phyloP scores from a whole-genome alignment of 371 early-diverging fungal genomes.

The Aphelidium insulamus region DNA sequence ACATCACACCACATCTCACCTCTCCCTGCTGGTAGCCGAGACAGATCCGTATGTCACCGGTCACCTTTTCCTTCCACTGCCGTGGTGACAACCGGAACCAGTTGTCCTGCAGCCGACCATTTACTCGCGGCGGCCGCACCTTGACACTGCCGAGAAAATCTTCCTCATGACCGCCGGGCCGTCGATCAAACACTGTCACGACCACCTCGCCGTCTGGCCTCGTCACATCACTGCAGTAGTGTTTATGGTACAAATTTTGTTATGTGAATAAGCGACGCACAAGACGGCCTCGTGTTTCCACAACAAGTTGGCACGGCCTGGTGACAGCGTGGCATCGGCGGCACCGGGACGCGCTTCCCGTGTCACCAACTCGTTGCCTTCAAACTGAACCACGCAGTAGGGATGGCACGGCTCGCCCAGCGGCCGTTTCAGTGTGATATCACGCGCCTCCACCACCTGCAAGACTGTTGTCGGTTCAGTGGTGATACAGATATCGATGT shows the following conservation, averaged over 20 bases:
- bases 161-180: conserved; percentile 17
- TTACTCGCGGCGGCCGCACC: conserved; percentile 22
- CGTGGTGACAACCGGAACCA: conserved; percentile 31
- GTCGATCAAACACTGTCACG: conserved; percentile 34
- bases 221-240: conserved; percentile 30
- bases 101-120: conserved; percentile 34
- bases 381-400: conserved; percentile 21
- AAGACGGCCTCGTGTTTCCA: conserved; percentile 45
- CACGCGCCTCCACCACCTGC: too few species aligned
- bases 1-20: not conserved
- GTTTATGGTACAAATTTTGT: not conserved
- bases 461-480: too few species aligned
- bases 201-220: conserved; percentile 29
- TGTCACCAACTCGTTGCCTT: conserved; percentile 18
- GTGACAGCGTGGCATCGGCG: conserved; percentile 15
- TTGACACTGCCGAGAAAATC: conserved; percentile 36
- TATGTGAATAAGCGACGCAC: conserved; percentile 16
- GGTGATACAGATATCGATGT: too few species aligned
- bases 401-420: too few species aligned
- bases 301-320: conserved; percentile 21
- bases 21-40: conserved; percentile 22
- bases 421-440: too few species aligned
- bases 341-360: conserved; percentile 8
- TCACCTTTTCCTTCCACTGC: conserved; percentile 19
- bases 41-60: conserved; percentile 41